Evolutionary conservation across 2,329 filamentous ascomycete species (phyloP), one percentile per base, ranked within the genome.

Genomic region (Aspergillus ruber): DNA sequence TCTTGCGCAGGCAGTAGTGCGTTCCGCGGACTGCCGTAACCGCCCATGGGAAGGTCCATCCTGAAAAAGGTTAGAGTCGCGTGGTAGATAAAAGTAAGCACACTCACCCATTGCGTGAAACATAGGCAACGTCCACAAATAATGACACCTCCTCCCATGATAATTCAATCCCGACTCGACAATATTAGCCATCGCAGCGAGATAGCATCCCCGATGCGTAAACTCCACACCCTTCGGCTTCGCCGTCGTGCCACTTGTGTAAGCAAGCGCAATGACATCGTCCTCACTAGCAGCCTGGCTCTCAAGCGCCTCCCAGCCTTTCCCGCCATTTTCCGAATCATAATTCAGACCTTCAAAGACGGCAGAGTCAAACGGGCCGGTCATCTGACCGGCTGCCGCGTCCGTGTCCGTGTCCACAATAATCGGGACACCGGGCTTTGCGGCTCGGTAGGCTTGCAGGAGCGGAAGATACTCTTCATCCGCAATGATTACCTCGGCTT

Each of bases 21-120:
- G 91, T 94, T n/a, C 91, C 93, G 51, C 93, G 79, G 4, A 93
- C 90, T 1, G 90, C 89, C 9, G 89, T 94, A n/a, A 96, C 80
- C 1, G 90, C 81, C 93, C 90, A 95, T 0, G 89, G 89, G 59
- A 91, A 94, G 1, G 88, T 90, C 88, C 88, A 93, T 5, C 76
- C 75, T 73, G 49, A 23, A 18, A 39, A 44, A 9, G 13, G 43
- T 35, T 45, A 50, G 32, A 18, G 27, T 33, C 25, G n/a, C 27
- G 9, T 10, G 3, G 10, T 12, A n/a, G 17, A 25, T 27, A 23
- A 6, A 44, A 12, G 49, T 46, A 45, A 15, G 43, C 13, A 85
- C 85, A 65, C 69, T 44, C 51, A 68, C 78, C 79, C 66, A 76
- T 80, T 6, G 81, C 74, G 56, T 83, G 85, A 67, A 82, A 91